Base-by-base conservation (phyloP, 768 basidiomycete genomes). In the Phanerochaete sordida region DNA sequence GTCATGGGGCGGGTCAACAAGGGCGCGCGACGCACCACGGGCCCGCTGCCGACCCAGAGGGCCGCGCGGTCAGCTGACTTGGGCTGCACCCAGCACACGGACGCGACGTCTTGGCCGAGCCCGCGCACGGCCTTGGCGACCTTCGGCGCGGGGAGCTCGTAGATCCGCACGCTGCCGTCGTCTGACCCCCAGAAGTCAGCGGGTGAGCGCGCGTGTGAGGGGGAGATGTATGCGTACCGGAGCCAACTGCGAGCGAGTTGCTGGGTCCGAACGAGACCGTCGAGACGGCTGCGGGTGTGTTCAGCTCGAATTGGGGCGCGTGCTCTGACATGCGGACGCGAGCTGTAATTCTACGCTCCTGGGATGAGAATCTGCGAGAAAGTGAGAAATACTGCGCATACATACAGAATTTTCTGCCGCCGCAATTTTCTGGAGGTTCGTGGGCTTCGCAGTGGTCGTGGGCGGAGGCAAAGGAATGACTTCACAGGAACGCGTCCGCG, bases 151-250 rank as follows among this genome's bases (percentile, higher is more conserved):
- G 84, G 81, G 5, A 84, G 72, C 64, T 81, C 75, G 64, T 91
- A 93, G 19, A 88, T 73, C 24, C 90, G 82, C 47, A 91, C 72
- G 44, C 82, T 80, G 4, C 90, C 90, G 69, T 93, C 89, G 61
- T 82, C 88, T 87, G 65, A 31, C 33, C 9, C 11, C 11, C 21
- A 19, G 31, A 2, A 11, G 33, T 30, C 8, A 33, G 16, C 30
- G 4, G 1, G n/a, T 31, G 5, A 1, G 13, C 5, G 31, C 19
- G 31, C 12, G 23, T 19, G 19, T 43, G 19, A 43, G 4, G 19
- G 4, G 39, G 7, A 19, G 6, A 6, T 50, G n/a, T n/a, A n/a
- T 66, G 33, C 74, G 24, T 67, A 87, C 88, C 84, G 71, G 86
- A 86, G 24, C 89, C 88, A 23, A 79, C 83, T 57, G 84, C 80